Evolutionary conservation across 495 filamentous ascomycete genomes (phyloP).

Genomic region (Podospora bellae-mahoneyi): DNA sequence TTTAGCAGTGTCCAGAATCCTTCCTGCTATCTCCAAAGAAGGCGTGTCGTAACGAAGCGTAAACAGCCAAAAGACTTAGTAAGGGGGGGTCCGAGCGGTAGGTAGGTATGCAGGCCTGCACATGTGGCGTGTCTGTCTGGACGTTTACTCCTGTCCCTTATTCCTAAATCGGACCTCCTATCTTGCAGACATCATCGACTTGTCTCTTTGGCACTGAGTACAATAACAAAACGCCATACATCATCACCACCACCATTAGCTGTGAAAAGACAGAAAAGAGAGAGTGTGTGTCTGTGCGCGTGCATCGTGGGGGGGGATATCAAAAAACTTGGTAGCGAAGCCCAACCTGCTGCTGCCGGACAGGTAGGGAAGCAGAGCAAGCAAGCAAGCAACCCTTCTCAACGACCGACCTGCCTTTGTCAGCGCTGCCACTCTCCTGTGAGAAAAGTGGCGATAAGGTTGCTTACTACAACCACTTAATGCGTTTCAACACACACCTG

Average conservation of each 20-base stretch:
- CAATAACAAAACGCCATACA: not conserved
- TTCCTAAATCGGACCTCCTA: not conserved
- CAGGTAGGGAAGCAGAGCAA: not conserved
- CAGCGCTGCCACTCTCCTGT: no score
- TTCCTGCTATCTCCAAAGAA: not conserved
- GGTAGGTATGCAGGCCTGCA: not conserved
- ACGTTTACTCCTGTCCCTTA: not conserved
- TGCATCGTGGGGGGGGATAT: not conserved
- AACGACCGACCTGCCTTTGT: not conserved
- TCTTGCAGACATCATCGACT: not conserved
- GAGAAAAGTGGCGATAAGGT: not conserved
- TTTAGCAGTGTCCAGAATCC: not conserved
- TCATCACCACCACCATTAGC: not conserved
- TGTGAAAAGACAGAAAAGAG: not conserved
- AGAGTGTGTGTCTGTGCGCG: not conserved
- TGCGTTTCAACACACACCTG: not conserved
- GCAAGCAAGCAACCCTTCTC: not conserved
- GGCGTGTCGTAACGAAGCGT: not conserved
- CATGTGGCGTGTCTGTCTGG: not conserved
- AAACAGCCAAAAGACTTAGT: not conserved
- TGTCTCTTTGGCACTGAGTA: not conserved
- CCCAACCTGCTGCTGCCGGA: not conserved
- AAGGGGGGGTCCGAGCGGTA: not conserved
- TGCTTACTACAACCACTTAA: not conserved
- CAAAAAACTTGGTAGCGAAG: not conserved